Percentiles rank a stretch among this genome's conserved stretches.
Conservation (phyloP, 345 rosid species). For the Tarenaya hassleriana region DNA sequence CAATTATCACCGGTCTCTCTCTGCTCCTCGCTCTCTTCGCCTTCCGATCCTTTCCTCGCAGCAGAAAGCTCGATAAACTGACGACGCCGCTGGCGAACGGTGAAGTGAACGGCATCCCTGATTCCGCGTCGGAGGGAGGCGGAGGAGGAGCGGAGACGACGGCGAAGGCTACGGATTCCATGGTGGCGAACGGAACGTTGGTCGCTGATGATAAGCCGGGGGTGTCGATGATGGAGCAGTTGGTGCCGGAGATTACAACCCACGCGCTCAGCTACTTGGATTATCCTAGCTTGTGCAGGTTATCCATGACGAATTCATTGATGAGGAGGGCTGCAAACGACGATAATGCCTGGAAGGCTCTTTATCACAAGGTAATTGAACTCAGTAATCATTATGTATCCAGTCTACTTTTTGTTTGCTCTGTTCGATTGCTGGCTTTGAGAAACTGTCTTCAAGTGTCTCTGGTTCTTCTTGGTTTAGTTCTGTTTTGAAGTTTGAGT, state of each 20-base stretch:
- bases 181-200: slow-evolving; percentile 23
- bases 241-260: slow-evolving; percentile 96
- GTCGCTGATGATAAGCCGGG: slow-evolving; percentile 45
- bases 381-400: background rate
- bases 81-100: slow-evolving; percentile 26
- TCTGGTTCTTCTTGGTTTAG: slow-evolving; percentile 9
- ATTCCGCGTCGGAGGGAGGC: slow-evolving; percentile 16
- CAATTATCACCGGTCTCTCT: slow-evolving; percentile 39
- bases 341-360: slow-evolving; percentile 97
- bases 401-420: background rate
- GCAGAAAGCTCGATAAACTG: slow-evolving; percentile 25
- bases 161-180: slow-evolving; percentile 28
- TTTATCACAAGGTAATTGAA: slow-evolving; percentile 73
- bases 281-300: slow-evolving; percentile 85
- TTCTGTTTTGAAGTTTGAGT: background rate
- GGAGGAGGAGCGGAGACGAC: slow-evolving; percentile 19
- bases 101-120: slow-evolving; percentile 26
- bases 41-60: slow-evolving; percentile 30
- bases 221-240: slow-evolving; percentile 99
- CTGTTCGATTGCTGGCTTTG: slow-evolving; percentile 8
- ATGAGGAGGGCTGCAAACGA: slow-evolving; percentile 99
- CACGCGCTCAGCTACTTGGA: slow-evolving; percentile 98
- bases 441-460: background rate
- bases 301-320: slow-evolving; percentile 95
- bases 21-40: slow-evolving; percentile 35